phyloP scores from a whole-genome alignment of 2,329 filamentous ascomycete genomes.

The Neofusicoccum kwambonambiense region DNA sequence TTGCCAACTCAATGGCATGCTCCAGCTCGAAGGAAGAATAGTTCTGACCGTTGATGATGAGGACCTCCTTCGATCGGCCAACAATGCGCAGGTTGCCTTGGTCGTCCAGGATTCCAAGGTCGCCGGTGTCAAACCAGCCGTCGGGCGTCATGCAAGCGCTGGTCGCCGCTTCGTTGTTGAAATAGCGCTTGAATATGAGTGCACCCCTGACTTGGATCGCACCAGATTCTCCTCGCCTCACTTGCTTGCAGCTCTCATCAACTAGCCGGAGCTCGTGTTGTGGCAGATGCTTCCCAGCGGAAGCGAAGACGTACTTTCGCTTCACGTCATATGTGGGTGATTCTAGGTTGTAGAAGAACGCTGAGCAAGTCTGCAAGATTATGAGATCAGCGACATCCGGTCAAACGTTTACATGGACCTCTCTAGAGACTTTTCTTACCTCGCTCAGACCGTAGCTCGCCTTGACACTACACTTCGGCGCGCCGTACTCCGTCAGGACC shows the following conservation, averaged over 20 bases:
- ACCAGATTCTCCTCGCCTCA: neutral
- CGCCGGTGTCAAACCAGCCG: conserved; percentile 31
- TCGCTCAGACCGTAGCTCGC: conserved; percentile 15
- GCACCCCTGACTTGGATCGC: conserved; percentile 24
- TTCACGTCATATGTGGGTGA: conserved; percentile 44
- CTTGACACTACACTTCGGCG: conserved; percentile 19
- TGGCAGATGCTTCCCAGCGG: conserved; percentile 32
- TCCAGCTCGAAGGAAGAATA: conserved; percentile 25
- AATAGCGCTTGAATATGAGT: conserved; percentile 43
- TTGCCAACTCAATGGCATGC: conserved; percentile 23
- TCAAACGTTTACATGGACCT: no score
- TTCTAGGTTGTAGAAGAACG: conserved; percentile 38
- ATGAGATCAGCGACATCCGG: neutral
- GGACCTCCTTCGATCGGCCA: conserved; percentile 27
- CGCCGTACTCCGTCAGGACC: conserved; percentile 34
- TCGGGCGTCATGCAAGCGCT: conserved; percentile 24
- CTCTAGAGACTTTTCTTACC: neutral
- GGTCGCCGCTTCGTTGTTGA: conserved; percentile 31
- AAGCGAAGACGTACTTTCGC: conserved; percentile 32
- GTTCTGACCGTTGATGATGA: conserved; percentile 33
- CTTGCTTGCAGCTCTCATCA: neutral
- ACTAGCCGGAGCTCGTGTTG: conserved; percentile 14
- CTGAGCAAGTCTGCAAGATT: conserved; percentile 10
- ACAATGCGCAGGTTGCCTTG: conserved; percentile 24
- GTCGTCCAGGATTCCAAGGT: conserved; percentile 27